Evolutionary conservation across 352 stramenopile genomes (phyloP).

Genomic region (Phytophthora aleatoria): DNA sequence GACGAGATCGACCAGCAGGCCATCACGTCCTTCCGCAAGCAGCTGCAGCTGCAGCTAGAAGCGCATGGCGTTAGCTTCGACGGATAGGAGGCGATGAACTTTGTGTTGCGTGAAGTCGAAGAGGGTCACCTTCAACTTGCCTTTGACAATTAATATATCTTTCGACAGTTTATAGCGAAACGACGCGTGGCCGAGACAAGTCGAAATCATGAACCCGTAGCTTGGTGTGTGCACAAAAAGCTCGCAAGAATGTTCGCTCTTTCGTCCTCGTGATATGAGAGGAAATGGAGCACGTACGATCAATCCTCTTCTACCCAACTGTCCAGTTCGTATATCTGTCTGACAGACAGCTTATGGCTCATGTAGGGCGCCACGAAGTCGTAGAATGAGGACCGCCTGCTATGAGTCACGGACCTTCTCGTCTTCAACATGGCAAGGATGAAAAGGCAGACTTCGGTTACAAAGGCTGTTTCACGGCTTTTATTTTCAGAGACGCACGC

Average conservation of each 20-base stretch:
- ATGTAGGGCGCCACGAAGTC: background rate
- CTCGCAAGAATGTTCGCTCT: too few species aligned
- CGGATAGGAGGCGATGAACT: constrained; percentile 4
- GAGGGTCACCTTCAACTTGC: constrained; percentile 8
- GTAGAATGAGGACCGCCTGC: background rate
- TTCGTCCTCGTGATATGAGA: too few species aligned
- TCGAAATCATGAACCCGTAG: too few species aligned
- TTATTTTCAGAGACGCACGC: constrained; percentile 16
- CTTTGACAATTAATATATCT: constrained; percentile 19
- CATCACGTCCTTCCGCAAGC: constrained; percentile 73
- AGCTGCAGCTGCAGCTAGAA: constrained; percentile 47
- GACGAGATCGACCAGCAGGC: constrained; percentile 61
- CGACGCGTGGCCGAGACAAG: constrained; percentile 4
- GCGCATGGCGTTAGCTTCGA: constrained; percentile 14
- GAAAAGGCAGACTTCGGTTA: constrained; percentile 31
- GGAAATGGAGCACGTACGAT: too few species aligned
- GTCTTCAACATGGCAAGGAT: constrained; percentile 4
- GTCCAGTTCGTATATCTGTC: background rate
- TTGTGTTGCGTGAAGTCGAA: background rate
- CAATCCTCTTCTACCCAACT: too few species aligned
- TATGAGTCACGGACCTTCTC: background rate
- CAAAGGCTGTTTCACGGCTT: constrained; percentile 28
- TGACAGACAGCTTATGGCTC: background rate
- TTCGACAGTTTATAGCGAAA: constrained; percentile 34
- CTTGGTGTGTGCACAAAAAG: too few species aligned